Evolutionary conservation across 75 land plant genomes (phyloP), one percentile per base, ranked within the genome.

Genomic region (Isoetes taiwanensis): DNA sequence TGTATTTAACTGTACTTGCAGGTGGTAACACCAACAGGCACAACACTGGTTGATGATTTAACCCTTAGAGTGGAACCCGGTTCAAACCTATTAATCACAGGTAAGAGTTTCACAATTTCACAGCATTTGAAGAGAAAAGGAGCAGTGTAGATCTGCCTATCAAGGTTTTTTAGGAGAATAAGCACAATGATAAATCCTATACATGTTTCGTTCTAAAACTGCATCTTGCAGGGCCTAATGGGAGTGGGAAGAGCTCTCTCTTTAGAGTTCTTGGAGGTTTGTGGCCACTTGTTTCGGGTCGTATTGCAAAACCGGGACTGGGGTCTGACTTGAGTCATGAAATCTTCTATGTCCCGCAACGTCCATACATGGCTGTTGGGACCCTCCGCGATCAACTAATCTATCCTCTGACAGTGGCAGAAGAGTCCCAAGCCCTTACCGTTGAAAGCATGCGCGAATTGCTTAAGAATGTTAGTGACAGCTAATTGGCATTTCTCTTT

Each of bases 291-390:
- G 84, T 84, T 27, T 77, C 89, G 53, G 99, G 99, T 31, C 76
- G 84, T 58, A 88, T 94, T 72, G 74, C 76, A 52, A 94, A 88
- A 66, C 99, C 99, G 60, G 99, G 99, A 24, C 38, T 84, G 71
- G 96, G 99, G 29, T 81, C 99, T 31, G 86, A 79, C 61, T 78
- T 94, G 6, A 94, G 85, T 59, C 96, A 84, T 56, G 99, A 88
- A 69, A 94, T 94, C 17, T 94, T 94, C 37, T 94, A 94, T 80
- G 99, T 94, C 30, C 99, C 99, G 41, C 99, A 94, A 64, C 68
- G 99, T 50, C 99, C 99, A 26, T 94, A 94, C 64, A 94, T 84
- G 30, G 88, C 99, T 52, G 78, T 94, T n/a, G 99, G 99, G 21
- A 94, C 99, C 23, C 77, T 94, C 48, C 80, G 96, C 30, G 99